These are phyloP conservation scores for Beverwykella pulmonaria DNA, from an alignment of 495 filamentous ascomycete genomes.

Conservation along the genomic window DNA sequence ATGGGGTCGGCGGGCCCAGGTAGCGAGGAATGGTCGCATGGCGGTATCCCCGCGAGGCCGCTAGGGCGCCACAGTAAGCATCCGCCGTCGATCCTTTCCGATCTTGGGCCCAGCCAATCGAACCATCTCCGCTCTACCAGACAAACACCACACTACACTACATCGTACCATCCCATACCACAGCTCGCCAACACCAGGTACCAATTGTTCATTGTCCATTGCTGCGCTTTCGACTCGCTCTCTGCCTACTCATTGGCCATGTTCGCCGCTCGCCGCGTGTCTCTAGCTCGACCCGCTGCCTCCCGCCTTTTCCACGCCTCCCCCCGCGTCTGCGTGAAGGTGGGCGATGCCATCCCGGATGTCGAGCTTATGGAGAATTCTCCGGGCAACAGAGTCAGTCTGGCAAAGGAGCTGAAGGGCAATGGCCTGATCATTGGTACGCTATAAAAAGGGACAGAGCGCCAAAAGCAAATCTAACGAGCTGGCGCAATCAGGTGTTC, in stretches of 20 bases:
- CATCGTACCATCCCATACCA: not conserved
- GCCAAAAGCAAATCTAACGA: not conserved
- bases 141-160: not conserved
- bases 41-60: too few relatives aligned
- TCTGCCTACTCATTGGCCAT: constrained; percentile 6
- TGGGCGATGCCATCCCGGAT: constrained; percentile 64
- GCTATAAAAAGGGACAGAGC: not conserved
- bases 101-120: not conserved
- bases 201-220: not conserved
- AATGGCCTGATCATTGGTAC: constrained; percentile 71
- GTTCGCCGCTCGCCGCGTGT: constrained; percentile 11
- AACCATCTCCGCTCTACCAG: not conserved
- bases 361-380: constrained; percentile 65
- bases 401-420: constrained; percentile 71
- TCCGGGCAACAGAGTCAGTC: constrained; percentile 82
- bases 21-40: too few relatives aligned
- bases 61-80: too few relatives aligned
- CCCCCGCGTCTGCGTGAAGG: constrained; percentile 53
- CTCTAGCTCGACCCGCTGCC: constrained; percentile 4
- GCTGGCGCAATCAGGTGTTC: constrained; percentile 58
- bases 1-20: too few relatives aligned
- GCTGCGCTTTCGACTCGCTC: not conserved
- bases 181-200: not conserved
- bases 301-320: constrained; percentile 57
- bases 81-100: constrained; percentile 4